A percentile compares a stretch with the other conserved stretches of the same genome.
These are phyloP conservation scores for Debaryomycetaceae sp. DNA, from an alignment of 1,139 yeast genomes.

Conservation along the genomic window DNA sequence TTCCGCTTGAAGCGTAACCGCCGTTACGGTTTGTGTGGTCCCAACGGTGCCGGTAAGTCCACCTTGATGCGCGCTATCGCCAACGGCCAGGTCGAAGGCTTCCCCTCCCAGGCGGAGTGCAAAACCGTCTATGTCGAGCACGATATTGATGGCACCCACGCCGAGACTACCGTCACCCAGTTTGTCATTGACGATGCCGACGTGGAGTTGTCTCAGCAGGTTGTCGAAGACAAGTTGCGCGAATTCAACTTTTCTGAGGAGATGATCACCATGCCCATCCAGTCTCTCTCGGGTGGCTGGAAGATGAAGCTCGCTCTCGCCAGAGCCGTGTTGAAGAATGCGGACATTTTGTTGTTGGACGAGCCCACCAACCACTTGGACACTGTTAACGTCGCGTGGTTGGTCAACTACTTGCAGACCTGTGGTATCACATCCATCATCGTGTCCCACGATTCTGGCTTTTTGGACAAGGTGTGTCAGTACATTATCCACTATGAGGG, in stretches of 20 bases:
- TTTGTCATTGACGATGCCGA: slow-evolving; percentile 79
- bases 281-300: slow-evolving; percentile 99
- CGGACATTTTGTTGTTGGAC: slow-evolving; percentile 95
- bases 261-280: slow-evolving; percentile 86
- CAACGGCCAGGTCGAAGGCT: slow-evolving; percentile 99
- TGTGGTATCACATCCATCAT: slow-evolving; percentile 97
- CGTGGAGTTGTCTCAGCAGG: slow-evolving; percentile 63
- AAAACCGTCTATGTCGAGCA: slow-evolving; percentile 99
- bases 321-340: slow-evolving; percentile 97
- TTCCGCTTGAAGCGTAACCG: slow-evolving; percentile 98
- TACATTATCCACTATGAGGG: slow-evolving; percentile 99
- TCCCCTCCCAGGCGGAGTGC: slow-evolving; percentile 98
- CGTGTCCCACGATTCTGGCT: slow-evolving; percentile 99
- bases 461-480: slow-evolving; percentile 95
- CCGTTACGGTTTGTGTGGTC: slow-evolving; percentile 99
- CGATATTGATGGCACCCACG: slow-evolving; percentile 97
- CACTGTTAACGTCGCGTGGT: slow-evolving; percentile 98
- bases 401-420: slow-evolving; percentile 95
- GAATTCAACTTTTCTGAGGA: slow-evolving; percentile 91
- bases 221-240: slow-evolving; percentile 59
- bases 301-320: slow-evolving; percentile 99
- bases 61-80: slow-evolving; percentile 99
- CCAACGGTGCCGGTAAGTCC: slow-evolving; percentile 99
- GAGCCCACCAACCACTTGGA: slow-evolving; percentile 99
- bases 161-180: slow-evolving; percentile 86